Conservation (phyloP, 1,139 yeast genomes). For the Lodderomyces metapsilosis region DNA sequence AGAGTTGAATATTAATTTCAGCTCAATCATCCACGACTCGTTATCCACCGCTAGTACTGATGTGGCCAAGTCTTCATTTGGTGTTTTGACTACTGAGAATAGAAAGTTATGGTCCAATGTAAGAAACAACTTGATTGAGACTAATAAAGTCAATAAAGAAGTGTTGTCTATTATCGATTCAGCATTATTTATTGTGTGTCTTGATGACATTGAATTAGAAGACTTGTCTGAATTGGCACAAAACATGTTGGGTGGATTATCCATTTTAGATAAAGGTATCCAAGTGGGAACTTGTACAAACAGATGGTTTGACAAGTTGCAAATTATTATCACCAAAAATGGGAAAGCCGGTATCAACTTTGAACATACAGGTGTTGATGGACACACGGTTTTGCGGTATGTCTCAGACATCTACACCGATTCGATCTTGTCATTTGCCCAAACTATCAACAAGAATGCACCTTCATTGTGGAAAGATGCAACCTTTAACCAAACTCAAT, state of each 20-base stretch:
- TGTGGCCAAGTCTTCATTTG: slow-evolving; percentile 79
- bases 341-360: slow-evolving; percentile 93
- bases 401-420: slow-evolving; percentile 91
- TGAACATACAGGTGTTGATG: slow-evolving; percentile 95
- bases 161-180: slow-evolving; percentile 74
- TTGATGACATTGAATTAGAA: slow-evolving; percentile 72
- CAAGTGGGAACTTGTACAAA: slow-evolving; percentile 94
- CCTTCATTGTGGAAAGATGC: slow-evolving; percentile 64
- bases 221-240: slow-evolving; percentile 69
- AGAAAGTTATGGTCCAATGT: slow-evolving; percentile 81
- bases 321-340: slow-evolving; percentile 83
- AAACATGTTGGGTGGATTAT: slow-evolving; percentile 84
- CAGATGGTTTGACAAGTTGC: slow-evolving; percentile 92
- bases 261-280: slow-evolving; percentile 76
- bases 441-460: slow-evolving; percentile 74
- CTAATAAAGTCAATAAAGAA: slow-evolving; percentile 55
- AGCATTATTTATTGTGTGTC: slow-evolving; percentile 76
- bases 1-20: slow-evolving; percentile 72
- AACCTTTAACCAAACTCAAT: slow-evolving; percentile 7
- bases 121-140: slow-evolving; percentile 49
- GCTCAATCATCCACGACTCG: slow-evolving; percentile 74
- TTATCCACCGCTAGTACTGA: slow-evolving; percentile 57
- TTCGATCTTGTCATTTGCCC: slow-evolving; percentile 83
- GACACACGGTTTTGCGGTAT: slow-evolving; percentile 86
- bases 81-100: slow-evolving; percentile 86